phyloP scores from a whole-genome alignment of 305 asterid species.

The Rubia tinctorum region DNA sequence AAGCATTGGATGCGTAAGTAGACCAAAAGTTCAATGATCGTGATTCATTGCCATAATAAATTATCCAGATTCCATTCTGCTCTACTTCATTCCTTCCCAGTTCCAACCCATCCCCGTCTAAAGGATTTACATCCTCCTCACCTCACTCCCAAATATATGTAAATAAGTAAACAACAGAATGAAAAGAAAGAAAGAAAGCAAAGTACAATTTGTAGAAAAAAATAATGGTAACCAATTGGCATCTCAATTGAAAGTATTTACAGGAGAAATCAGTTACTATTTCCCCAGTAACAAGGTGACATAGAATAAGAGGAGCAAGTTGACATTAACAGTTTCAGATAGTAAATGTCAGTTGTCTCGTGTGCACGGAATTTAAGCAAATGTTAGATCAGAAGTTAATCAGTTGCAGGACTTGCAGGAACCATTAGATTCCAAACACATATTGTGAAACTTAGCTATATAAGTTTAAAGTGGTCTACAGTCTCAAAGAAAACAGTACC shows the following conservation, averaged over 20 bases:
- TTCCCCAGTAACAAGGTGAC: background rate
- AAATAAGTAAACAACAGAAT: background rate
- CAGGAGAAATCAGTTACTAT: background rate
- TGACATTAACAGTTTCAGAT: background rate
- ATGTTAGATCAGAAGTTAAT: conserved; percentile 1
- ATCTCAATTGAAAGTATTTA: background rate
- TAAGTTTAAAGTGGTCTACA: background rate
- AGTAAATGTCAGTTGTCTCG: too few species aligned
- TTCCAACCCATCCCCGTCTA: conserved; percentile 6
- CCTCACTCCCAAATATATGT: background rate
- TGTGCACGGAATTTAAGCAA: background rate
- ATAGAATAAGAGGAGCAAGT: background rate
- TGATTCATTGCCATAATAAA: background rate
- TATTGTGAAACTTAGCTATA: background rate
- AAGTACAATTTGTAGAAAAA: background rate
- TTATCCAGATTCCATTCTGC: background rate
- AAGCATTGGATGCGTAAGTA: background rate
- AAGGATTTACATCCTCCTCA: background rate
- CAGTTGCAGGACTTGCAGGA: background rate
- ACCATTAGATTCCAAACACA: background rate
- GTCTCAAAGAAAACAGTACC: conserved; percentile 2
- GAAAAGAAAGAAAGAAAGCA: conserved; percentile 8
- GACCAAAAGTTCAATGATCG: background rate
- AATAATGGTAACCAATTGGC: background rate
- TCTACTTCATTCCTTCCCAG: background rate